Evolutionary conservation across 169 alveolate genomes (phyloP), one percentile per base, ranked within the genome.

Genomic region (Eimeria maxima): DNA sequence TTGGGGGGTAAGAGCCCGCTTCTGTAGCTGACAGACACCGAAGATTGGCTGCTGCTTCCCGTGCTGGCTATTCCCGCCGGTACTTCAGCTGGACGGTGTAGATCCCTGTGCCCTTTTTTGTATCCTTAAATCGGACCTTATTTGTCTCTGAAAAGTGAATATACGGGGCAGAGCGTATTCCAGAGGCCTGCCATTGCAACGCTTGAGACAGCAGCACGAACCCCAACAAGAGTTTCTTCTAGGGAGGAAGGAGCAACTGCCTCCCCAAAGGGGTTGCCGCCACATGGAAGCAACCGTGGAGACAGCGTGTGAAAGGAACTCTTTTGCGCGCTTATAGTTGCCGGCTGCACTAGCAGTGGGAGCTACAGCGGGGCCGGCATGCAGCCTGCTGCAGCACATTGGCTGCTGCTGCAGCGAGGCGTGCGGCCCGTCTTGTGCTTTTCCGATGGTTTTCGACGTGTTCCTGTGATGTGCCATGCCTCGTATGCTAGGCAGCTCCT

Each of bases 361-460:
- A 87, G 81, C 81, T 42, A 20, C 94, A 87, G 83, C 50, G 71
- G 94, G n/a, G 81, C 94, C 94, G 94, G 94, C 94, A 87, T 87
- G 94, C 93, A 63, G 93, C 84, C 63, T 42, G 94, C 94, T 38
- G 94, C 94, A 60, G 83, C 94, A 65, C 80, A 24, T 33, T 63
- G 63, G 94, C 94, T 87, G 94, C 94, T 33, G 94, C 81, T 87
- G 94, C 94, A 87, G 94, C 81, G 94, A 44, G 83, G 81, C 81
- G 29, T 53, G 18, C 94, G 94, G n/a, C 69, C 83, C 50, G 53
- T 45, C 81, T 44, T 60, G 83, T 83, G 63, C 44, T 74, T 63
- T 8, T 3, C 47, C 2, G 67, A 14, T 18, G 94, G 80, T 33
- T 74, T 24, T 44, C 4, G 44, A 87, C 24, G 57, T 10, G 8